Conservation (phyloP, 176 grass and related monocot genomes). For the Cocos nucifera region DNA sequence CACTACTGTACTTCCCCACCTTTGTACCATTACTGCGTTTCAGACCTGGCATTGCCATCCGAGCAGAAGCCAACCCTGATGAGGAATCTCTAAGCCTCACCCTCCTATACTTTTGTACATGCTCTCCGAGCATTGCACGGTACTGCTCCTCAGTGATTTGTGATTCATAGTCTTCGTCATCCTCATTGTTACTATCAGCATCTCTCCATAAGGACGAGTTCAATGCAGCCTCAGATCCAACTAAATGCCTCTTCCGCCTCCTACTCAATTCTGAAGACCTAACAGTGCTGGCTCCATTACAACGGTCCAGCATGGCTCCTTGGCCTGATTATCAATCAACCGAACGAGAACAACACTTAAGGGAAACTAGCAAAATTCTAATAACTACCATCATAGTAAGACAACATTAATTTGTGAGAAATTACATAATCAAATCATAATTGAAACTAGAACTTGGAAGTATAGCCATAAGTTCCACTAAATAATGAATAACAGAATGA, state of each 20-base stretch:
- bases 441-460: conserved; percentile 1
- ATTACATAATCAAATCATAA: conserved; percentile 16
- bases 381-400: too few relatives aligned
- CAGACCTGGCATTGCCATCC: conserved; percentile 4
- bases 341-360: background rate
- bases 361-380: background rate
- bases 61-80: conserved; percentile 43
- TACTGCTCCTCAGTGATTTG: conserved; percentile 82
- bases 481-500: conserved; percentile 3
- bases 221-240: conserved; percentile 15
- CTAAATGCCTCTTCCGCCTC: conserved; percentile 36
- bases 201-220: conserved; percentile 10
- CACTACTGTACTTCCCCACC: conserved; percentile 28
- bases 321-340: conserved; percentile 24
- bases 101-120: conserved; percentile 68
- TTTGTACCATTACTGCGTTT: conserved; percentile 42
- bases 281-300: conserved; percentile 45
- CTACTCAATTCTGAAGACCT: conserved; percentile 34
- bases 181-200: conserved; percentile 41
- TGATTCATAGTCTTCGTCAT: conserved; percentile 44
- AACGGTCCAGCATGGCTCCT: conserved; percentile 42
- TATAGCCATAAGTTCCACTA: too few relatives aligned
- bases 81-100: conserved; percentile 42
- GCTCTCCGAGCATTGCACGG: conserved; percentile 80
- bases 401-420: background rate